These are phyloP conservation scores for Corinectria fuckeliana DNA, from an alignment of 2,329 filamentous ascomycete genomes.

Conservation along the genomic window DNA sequence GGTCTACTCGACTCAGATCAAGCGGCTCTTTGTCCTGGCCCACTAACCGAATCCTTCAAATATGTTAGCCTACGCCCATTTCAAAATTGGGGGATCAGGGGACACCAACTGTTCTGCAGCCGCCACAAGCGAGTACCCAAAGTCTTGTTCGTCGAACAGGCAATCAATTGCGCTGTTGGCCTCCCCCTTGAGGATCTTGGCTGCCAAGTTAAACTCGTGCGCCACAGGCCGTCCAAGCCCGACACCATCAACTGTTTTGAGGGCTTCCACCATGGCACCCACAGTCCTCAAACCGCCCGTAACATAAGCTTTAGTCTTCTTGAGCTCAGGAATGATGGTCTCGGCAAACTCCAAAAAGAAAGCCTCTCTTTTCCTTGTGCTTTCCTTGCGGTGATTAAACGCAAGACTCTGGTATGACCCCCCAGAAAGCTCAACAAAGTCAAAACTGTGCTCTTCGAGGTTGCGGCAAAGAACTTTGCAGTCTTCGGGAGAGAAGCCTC, in stretches of 20 bases:
- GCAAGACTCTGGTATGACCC: slow-evolving; percentile 63
- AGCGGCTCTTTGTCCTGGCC: slow-evolving; percentile 36
- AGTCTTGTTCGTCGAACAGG: neutral
- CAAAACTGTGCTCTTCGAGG: slow-evolving; percentile 56
- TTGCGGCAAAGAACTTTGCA: slow-evolving; percentile 53
- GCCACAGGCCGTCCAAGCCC: slow-evolving; percentile 53
- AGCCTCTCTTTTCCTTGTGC: slow-evolving; percentile 59
- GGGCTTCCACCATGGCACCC: neutral
- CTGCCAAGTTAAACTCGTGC: slow-evolving; percentile 39
- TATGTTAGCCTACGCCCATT: slow-evolving; percentile 9
- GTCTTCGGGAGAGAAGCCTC: slow-evolving; percentile 58
- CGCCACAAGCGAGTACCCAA: neutral
- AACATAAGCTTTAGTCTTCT: slow-evolving; percentile 53
- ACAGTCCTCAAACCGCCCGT: slow-evolving; percentile 63
- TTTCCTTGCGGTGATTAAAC: slow-evolving; percentile 58
- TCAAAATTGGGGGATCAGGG: neutral
- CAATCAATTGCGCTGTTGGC: neutral
- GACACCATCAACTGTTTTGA: slow-evolving; percentile 58
- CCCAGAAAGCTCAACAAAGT: slow-evolving; percentile 66
- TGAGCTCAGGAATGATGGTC: slow-evolving; percentile 54
- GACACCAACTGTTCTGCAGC: neutral
- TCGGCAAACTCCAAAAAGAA: slow-evolving; percentile 68
- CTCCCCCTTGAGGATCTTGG: slow-evolving; percentile 36
- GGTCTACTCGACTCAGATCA: slow-evolving; percentile 23
- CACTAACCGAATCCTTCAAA: neutral